Evolutionary conservation across 345 rosid species (phyloP).

Genomic region (Euclidium syriacum): DNA sequence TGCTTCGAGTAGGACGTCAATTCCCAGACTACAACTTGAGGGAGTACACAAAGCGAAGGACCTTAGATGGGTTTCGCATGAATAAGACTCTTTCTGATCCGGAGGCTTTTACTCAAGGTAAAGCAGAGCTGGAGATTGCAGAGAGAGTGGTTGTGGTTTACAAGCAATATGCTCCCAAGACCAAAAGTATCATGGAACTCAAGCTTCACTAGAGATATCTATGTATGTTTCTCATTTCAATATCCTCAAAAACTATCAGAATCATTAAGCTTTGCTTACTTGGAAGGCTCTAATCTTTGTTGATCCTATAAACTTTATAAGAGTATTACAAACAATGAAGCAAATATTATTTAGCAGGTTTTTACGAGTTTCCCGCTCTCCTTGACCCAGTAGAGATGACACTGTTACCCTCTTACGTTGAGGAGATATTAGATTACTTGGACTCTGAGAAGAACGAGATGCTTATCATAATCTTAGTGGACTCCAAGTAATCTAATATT

Average conservation of each 20-base stretch:
- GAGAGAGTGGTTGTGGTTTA: slow-evolving; percentile 59
- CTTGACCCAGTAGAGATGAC: too few relatives aligned
- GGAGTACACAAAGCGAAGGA: slow-evolving; percentile 74
- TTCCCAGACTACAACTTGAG: slow-evolving; percentile 75
- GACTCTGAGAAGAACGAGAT: too few relatives aligned
- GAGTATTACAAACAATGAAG: too few relatives aligned
- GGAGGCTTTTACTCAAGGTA: slow-evolving; percentile 58
- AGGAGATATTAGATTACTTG: too few relatives aligned
- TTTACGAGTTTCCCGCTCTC: too few relatives aligned
- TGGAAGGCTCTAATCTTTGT: too few relatives aligned
- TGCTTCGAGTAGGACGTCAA: slow-evolving; percentile 64
- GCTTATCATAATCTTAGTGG: too few relatives aligned
- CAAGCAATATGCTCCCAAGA: slow-evolving; percentile 63
- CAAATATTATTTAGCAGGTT: too few relatives aligned
- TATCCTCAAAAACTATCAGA: slow-evolving; percentile 12
- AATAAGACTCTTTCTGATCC: slow-evolving; percentile 46
- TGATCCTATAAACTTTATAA: too few relatives aligned
- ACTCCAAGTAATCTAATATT: too few relatives aligned
- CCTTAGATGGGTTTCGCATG: slow-evolving; percentile 60
- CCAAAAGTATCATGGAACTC: slow-evolving; percentile 80
- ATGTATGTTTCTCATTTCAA: slow-evolving; percentile 9
- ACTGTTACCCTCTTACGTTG: too few relatives aligned
- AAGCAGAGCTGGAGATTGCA: slow-evolving; percentile 59
- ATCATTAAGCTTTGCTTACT: too few relatives aligned
- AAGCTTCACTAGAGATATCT: slow-evolving; percentile 32